Conservation (phyloP, 2,329 filamentous ascomycete genomes). For the Sporothrix pallida region DNA sequence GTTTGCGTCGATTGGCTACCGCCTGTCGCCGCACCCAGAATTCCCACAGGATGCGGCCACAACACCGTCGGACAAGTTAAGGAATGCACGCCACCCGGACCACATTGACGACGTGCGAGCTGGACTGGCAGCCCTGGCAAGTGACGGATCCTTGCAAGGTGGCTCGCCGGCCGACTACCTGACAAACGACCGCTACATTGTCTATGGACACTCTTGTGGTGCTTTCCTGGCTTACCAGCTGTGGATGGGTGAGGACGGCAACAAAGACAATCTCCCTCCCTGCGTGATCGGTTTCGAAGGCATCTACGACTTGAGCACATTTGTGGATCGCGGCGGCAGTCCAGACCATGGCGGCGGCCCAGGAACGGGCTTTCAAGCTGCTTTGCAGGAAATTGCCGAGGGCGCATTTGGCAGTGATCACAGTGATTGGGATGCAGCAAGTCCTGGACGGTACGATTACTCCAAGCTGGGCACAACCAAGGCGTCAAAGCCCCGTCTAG, state of each 20-base stretch:
- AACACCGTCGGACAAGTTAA: conserved; percentile 44
- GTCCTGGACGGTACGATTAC: conserved; percentile 55
- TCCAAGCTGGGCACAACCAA: not conserved
- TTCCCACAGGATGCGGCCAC: conserved; percentile 52
- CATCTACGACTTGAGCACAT: conserved; percentile 67
- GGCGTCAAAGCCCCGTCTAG: conserved; percentile 37
- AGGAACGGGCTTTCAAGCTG: conserved; percentile 52
- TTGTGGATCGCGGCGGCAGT: conserved; percentile 55
- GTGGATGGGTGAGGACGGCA: conserved; percentile 46
- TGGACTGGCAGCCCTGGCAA: conserved; percentile 57
- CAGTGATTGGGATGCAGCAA: conserved; percentile 58
- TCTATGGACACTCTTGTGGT: conserved; percentile 68
- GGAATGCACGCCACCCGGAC: conserved; percentile 62
- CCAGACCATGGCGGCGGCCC: conserved; percentile 53
- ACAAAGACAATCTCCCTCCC: conserved; percentile 34
- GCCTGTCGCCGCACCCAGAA: conserved; percentile 61
- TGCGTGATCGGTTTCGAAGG: conserved; percentile 68
- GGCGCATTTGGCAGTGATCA: conserved; percentile 65
- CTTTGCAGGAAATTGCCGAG: conserved; percentile 35
- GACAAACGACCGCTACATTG: conserved; percentile 53
- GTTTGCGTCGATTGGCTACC: conserved; percentile 69
- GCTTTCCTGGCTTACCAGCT: conserved; percentile 68
- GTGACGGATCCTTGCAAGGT: conserved; percentile 36
- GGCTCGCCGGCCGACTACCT: conserved; percentile 35
- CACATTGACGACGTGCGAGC: conserved; percentile 63